Evolutionary conservation across 2,329 filamentous ascomycete species (phyloP).

Genomic region (Drechslera avenae): DNA sequence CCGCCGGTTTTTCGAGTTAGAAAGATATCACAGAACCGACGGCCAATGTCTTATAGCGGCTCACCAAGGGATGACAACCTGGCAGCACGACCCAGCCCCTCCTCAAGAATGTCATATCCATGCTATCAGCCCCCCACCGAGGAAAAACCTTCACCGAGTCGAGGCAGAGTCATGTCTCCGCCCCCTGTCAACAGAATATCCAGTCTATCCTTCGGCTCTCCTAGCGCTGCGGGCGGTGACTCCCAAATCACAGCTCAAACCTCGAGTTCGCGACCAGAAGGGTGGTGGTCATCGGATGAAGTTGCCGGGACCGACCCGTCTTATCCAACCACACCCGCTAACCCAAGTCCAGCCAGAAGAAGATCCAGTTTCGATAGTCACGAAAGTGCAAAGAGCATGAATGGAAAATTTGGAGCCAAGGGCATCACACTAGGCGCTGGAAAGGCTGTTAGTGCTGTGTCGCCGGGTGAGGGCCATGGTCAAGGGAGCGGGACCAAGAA

Average conservation of each 20-base stretch:
- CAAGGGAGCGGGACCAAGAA: conserved; percentile 2
- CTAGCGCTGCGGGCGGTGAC: conserved; percentile 25
- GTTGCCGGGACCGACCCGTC: conserved; percentile 41
- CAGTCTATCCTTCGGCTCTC: conserved; percentile 23
- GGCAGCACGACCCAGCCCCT: conserved; percentile 7
- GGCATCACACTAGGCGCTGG: conserved; percentile 43
- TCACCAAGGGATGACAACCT: conserved; percentile 8
- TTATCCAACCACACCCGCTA: conserved; percentile 23
- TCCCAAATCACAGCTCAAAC: conserved; percentile 40
- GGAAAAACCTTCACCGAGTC: conserved; percentile 23
- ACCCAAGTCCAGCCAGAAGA: conserved; percentile 13
- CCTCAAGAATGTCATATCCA: conserved; percentile 12
- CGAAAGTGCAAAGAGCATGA: conserved; percentile 28
- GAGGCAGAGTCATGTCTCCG: conserved; percentile 29
- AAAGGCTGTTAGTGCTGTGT: conserved; percentile 40
- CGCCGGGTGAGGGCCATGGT: conserved; percentile 26
- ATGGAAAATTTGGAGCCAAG: conserved; percentile 35
- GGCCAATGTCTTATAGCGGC: conserved; percentile 13
- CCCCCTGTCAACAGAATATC: conserved; percentile 24
- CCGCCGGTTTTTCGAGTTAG: conserved; percentile 24
- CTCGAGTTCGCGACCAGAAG: conserved; percentile 43
- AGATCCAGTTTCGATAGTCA: conserved; percentile 37
- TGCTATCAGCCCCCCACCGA: conserved; percentile 9
- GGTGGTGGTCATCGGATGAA: conserved; percentile 49
- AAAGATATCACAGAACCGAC: conserved; percentile 29